phyloP scores from a whole-genome alignment of 371 early-diverging fungal genomes.

The Phascolomyces articulosus region DNA sequence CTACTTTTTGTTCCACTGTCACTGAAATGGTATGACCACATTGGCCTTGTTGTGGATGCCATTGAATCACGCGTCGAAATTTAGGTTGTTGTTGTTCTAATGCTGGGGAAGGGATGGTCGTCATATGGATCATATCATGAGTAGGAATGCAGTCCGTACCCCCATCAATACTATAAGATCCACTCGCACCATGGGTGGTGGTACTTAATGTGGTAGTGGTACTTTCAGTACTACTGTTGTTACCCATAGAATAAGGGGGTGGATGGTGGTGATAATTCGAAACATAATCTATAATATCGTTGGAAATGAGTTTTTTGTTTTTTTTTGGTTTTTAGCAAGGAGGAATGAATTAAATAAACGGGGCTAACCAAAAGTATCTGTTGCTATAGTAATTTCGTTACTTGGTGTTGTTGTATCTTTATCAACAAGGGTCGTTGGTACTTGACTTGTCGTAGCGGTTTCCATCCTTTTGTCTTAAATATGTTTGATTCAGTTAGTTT shows the following conservation, averaged over 20 bases:
- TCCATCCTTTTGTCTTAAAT: background rate
- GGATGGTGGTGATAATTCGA: background rate
- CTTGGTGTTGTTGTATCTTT: constrained; percentile 3
- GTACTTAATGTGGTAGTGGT: background rate
- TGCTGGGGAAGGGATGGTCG: too few relatives aligned
- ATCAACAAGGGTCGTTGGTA: background rate
- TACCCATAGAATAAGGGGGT: background rate
- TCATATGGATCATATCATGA: too few relatives aligned
- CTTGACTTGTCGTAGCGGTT: constrained; percentile 4
- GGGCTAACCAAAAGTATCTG: background rate
- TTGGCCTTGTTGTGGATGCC: constrained; percentile 12
- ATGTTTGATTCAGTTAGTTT: background rate
- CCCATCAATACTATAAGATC: too few relatives aligned
- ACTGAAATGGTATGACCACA: background rate
- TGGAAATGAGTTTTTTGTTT: background rate
- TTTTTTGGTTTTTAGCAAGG: too few relatives aligned
- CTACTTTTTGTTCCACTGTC: constrained; percentile 1
- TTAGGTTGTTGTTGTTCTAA: background rate
- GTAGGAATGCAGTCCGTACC: too few relatives aligned
- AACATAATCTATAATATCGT: background rate
- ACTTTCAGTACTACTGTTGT: background rate
- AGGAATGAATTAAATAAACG: too few relatives aligned
- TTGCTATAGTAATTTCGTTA: background rate
- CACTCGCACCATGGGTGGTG: too few relatives aligned
- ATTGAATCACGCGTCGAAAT: constrained; percentile 11